phyloP scores from a whole-genome alignment of 108 stramenopile genomes.

The Fistulifera pelliculosa region DNA sequence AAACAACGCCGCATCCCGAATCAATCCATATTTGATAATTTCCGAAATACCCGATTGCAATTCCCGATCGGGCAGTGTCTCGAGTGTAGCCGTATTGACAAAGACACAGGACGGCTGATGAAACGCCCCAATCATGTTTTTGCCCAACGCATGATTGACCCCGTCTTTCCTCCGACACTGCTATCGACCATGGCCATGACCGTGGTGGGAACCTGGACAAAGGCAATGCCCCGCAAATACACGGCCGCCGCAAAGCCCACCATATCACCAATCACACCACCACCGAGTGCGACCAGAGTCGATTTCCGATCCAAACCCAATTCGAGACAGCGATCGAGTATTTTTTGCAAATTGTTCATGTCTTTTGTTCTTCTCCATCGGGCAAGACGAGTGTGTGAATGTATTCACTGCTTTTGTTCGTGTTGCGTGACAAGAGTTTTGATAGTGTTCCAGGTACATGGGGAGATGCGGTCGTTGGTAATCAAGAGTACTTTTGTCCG shows the following conservation, averaged over 20 bases:
- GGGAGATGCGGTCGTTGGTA: conserved; percentile 79
- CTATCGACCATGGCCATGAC: conserved; percentile 99
- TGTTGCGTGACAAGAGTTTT: conserved; percentile 19
- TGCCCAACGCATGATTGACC: conserved; percentile 93
- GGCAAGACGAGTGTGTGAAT: conserved; percentile 73
- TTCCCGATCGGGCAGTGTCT: conserved; percentile 92
- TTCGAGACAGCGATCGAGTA: conserved; percentile 70
- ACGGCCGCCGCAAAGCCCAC: conserved; percentile 96
- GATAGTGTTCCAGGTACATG: conserved; percentile 64
- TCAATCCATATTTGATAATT: conserved; percentile 94
- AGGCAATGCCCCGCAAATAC: conserved; percentile 94
- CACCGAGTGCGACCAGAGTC: conserved; percentile 93
- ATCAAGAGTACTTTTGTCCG: conserved; percentile 45
- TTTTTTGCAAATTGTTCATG: conserved; percentile 49
- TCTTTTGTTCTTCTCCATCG: conserved; percentile 82
- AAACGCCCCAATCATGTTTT: conserved; percentile 99
- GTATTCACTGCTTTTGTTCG: conserved; percentile 13
- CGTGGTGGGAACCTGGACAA: conserved; percentile 95
- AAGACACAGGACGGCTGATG: conserved; percentile 95
- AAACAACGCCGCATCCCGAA: conserved; percentile 87
- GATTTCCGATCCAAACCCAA: conserved; percentile 75
- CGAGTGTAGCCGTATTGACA: conserved; percentile 76
- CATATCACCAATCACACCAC: conserved; percentile 99
- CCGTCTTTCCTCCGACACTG: conserved; percentile 98
- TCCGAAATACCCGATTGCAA: conserved; percentile 86